Evolutionary conservation across 306 rosid genomes (phyloP).

Genomic region (Medicago ruthenica): DNA sequence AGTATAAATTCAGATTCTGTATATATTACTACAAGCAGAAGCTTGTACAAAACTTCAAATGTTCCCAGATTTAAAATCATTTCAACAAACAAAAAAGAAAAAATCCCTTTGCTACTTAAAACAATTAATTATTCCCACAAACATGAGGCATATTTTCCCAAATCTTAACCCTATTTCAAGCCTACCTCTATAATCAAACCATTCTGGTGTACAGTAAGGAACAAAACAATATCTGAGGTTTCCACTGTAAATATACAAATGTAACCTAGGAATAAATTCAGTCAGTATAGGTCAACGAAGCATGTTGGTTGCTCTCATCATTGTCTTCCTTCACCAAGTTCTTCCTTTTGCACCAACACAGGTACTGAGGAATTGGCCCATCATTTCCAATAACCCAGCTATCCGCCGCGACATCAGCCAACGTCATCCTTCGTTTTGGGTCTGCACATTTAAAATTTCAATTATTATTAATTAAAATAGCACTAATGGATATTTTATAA

Average conservation of each 20-base stretch:
- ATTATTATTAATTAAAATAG: background rate
- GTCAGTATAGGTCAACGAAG: constrained; percentile 46
- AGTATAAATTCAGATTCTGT: background rate
- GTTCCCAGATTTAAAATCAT: constrained; percentile 29
- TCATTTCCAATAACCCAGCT: constrained; percentile 80
- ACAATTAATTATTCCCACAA: constrained; percentile 4
- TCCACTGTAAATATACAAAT: constrained; percentile 53
- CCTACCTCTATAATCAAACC: constrained; percentile 10
- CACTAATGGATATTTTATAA: background rate
- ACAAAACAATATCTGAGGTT: constrained; percentile 12
- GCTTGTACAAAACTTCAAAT: constrained; percentile 17
- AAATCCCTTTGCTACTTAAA: background rate
- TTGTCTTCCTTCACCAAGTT: constrained; percentile 47
- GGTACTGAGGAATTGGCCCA: constrained; percentile 76
- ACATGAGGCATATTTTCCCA: constrained; percentile 32
- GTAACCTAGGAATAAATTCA: constrained; percentile 40
- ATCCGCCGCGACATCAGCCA: constrained; percentile 69
- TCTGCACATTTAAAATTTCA: constrained; percentile 57
- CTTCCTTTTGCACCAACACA: constrained; percentile 89
- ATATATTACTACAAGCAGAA: constrained; percentile 1
- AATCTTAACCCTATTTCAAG: constrained; percentile 22
- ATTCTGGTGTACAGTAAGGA: background rate
- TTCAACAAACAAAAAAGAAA: background rate
- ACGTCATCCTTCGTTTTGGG: constrained; percentile 74
- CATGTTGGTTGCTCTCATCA: constrained; percentile 50